These are phyloP conservation scores for Phoma sp. DNA, from an alignment of 2,329 filamentous ascomycete genomes.

Conservation along the genomic window DNA sequence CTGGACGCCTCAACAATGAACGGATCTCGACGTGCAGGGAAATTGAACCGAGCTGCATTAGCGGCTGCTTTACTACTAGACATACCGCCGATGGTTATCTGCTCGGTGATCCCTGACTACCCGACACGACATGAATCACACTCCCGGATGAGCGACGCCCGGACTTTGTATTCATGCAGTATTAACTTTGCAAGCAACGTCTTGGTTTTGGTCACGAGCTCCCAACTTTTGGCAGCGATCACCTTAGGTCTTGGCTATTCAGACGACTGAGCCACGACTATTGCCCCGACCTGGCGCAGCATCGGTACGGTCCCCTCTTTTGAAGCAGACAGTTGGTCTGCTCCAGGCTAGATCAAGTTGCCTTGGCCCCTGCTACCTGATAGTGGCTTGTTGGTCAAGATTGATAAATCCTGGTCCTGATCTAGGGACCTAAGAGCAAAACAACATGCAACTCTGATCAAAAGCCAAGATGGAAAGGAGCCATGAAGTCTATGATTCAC, in stretches of 20 bases:
- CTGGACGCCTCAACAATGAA: background rate
- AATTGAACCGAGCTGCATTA: constrained; percentile 5
- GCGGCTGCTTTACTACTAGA: background rate
- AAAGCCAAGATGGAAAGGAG: background rate
- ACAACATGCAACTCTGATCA: background rate
- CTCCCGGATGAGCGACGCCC: background rate
- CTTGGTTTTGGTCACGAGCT: background rate
- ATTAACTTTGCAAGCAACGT: background rate
- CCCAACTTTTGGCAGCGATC: too few relatives aligned
- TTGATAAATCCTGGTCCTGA: background rate
- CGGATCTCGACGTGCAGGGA: constrained; percentile 5
- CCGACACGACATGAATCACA: background rate
- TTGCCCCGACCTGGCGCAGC: too few relatives aligned
- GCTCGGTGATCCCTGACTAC: background rate
- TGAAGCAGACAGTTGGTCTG: too few relatives aligned
- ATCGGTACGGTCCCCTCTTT: too few relatives aligned
- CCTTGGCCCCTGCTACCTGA: too few relatives aligned
- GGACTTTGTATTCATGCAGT: background rate
- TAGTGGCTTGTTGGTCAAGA: background rate
- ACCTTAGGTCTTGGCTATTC: too few relatives aligned
- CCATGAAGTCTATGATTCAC: background rate
- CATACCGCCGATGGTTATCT: background rate
- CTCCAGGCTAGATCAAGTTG: too few relatives aligned
- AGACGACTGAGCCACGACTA: too few relatives aligned
- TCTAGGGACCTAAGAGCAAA: background rate